Base-by-base conservation (phyloP, 1,139 yeast species). In the Pichia inconspicua region DNA sequence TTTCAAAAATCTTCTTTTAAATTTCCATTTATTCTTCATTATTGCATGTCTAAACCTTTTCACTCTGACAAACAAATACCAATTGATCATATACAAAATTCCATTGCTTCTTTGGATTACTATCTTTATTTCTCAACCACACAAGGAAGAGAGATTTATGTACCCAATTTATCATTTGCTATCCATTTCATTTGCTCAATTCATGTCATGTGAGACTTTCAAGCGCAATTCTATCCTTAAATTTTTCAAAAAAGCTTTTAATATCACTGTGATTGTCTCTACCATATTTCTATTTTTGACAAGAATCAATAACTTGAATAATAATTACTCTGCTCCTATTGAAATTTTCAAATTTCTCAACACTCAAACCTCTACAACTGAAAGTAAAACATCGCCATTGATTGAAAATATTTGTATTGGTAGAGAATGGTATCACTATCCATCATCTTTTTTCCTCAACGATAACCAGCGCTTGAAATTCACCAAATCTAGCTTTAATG, bases 351-450 rank as follows among this genome's bases (percentile, higher is more conserved):
- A 64, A 35, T 22, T 61, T 63, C 51, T 47, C 5, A 37, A 37
- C 15, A 12, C 68, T 30, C 68, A 7, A 27, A 25, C 31, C 6
- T 3, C 22, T 25, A 6, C 32, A 14, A 25, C n/a, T 35, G 45
- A 47, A 30, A 15, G 12, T 66, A 25, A 41, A 40, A 28, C 30
- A 12, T 27, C 44, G 6, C n/a, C 37, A 19, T 50, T 53, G 0
- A 27, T 56, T 1, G 69, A 71, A 4, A 82, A 79, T 55, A 82
- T 90, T 0, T 92, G 97, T 63, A 74, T 86, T 25, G 97, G 96
- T 2, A 77, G 96, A 52, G 97, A 92, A 67, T 90, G 97, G 97
- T 88, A 88, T 60, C 86, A 92, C 60, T 90, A 71, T 66, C 97
- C 97, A 12, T 81, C 85, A 1, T 89, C 97, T 0, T 84, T 89